Conservation (phyloP, 306 rosid genomes). For the Cucurbita moschata region DNA sequence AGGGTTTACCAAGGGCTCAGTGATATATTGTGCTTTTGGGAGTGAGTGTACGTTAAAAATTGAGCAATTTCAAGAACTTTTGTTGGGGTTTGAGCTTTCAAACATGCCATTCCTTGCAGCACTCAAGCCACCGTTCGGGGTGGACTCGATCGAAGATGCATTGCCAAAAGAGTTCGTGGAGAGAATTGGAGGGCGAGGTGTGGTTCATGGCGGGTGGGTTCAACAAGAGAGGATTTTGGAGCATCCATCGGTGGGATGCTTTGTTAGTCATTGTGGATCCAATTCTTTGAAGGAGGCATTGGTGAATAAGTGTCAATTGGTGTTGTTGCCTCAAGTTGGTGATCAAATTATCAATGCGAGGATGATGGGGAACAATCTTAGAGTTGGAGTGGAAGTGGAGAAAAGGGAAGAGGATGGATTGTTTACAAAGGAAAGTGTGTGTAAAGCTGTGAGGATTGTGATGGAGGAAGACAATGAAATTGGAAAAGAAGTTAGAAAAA, state of each 20-base stretch:
- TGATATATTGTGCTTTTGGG: conserved; percentile 46
- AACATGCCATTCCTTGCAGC: conserved; percentile 35
- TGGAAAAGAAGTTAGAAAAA: conserved; percentile 25
- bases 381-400: conserved; percentile 40
- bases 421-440: conserved; percentile 29
- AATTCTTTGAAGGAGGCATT: conserved; percentile 46
- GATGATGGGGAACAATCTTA: conserved; percentile 28
- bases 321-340: conserved; percentile 35
- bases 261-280: conserved; percentile 57
- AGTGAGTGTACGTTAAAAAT: conserved; percentile 30
- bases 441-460: conserved; percentile 21
- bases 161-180: conserved; percentile 36
- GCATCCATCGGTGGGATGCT: conserved; percentile 51
- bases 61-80: conserved; percentile 31
- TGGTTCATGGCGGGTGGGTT: conserved; percentile 46
- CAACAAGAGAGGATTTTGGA: conserved; percentile 35
- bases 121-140: conserved; percentile 30
- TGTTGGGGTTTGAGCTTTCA: conserved; percentile 43
- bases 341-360: conserved; percentile 50
- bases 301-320: conserved; percentile 36
- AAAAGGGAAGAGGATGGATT: conserved; percentile 31
- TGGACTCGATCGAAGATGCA: conserved; percentile 19
- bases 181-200: conserved; percentile 30
- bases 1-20: conserved; percentile 20
- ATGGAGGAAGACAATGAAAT: conserved; percentile 25